Evolutionary conservation across 495 filamentous ascomycete genomes (phyloP), one percentile per base, ranked within the genome.

Genomic region (Opeltia flavorubescens): DNA sequence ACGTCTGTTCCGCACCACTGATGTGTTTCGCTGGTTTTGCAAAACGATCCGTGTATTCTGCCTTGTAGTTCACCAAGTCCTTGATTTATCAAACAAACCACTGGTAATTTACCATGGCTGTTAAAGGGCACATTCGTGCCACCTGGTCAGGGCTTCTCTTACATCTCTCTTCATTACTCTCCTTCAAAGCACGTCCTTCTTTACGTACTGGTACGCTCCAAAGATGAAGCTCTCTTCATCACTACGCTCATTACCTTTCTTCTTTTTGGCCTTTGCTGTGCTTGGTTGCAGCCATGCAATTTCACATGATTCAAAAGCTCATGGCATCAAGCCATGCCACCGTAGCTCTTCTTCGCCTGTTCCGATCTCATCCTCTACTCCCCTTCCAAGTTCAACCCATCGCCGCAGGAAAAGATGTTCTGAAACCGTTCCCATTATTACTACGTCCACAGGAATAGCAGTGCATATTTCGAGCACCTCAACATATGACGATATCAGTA

Each of bases 191-290:
- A 18, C 29, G 23, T 44, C 31, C n/a, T 29, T 36, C 47, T 26
- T 25, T 25, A 20, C 38, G 0, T 5, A 13, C 25, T 9, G 6
- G 38, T 41, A 21, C 38, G 18, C 38, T 41, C 20, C 9, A 11
- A 47, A 35, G 36, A 50, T 54, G 51, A 50, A 25, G 48, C 7
- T 43, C 38, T 47, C 44, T 35, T 54, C 51, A 40, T 43, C 18
- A 15, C 23, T 30, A 54, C 47, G 26, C 44, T 50, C 51, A 27
- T 54, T 54, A 44, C 20, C 25, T 12, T 21, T 30, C 8, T 30
- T 48, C 15, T 26, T 27, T 47, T 23, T 50, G 23, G 30, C 50
- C 21, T 41, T 25, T 44, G 7, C 50, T 43, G 42, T 38, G 34
- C 11, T 23, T 46, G 33, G 41, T 48, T 48, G 25, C 33, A 17